A percentile compares a stretch with the other conserved stretches of the same genome.
Evolutionary conservation across 106 monocot genomes (phyloP).

Genomic region (Chionographis japonica): DNA sequence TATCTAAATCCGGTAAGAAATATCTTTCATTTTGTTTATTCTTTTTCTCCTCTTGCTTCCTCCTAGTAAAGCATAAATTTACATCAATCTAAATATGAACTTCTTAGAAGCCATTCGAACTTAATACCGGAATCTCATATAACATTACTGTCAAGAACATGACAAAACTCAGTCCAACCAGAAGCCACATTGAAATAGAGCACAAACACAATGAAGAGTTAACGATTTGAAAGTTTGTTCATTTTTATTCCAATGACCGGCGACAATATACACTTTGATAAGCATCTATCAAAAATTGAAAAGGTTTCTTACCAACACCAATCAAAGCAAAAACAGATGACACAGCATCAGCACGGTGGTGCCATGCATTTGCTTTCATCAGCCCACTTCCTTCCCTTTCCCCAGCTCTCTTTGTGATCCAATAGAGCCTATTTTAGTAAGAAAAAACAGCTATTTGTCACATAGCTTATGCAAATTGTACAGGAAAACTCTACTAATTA

Average conservation of each 20-base stretch:
- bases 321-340: conserved; percentile 92
- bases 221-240: too few species aligned
- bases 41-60: too few species aligned
- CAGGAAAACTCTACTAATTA: background rate
- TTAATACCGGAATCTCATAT: too few species aligned
- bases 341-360: conserved; percentile 90
- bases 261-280: too few species aligned
- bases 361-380: conserved; percentile 99
- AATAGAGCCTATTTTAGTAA: conserved; percentile 58
- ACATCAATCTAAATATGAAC: too few species aligned
- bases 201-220: background rate
- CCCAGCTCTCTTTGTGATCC: conserved; percentile 91
- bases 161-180: background rate
- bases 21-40: too few species aligned
- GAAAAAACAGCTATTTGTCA: conserved; percentile 3
- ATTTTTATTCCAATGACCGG: too few species aligned
- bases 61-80: too few species aligned
- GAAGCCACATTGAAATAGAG: background rate
- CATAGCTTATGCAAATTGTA: conserved; percentile 1
- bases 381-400: conserved; percentile 88
- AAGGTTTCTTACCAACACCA: conserved; percentile 77
- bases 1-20: too few species aligned
- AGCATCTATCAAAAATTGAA: too few species aligned
- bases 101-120: too few species aligned
- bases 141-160: too few species aligned